phyloP scores from a whole-genome alignment of 2,329 filamentous ascomycete species.

The Alternaria sp. region DNA sequence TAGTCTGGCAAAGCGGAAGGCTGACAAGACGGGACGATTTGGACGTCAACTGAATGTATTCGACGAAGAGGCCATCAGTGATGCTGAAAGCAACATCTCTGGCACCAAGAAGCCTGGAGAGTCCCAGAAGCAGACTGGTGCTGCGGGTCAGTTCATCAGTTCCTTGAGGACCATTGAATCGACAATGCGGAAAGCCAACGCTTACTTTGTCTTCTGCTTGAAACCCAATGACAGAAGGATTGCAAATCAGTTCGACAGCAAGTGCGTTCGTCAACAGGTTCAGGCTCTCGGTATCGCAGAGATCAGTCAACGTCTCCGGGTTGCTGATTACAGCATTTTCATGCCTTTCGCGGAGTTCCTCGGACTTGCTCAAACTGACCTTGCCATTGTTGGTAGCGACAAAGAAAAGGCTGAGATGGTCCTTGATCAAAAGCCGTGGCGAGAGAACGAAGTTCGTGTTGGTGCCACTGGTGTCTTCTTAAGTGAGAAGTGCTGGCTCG shows the following conservation, averaged over 20 bases:
- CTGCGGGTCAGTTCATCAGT: conserved; percentile 89
- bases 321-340: conserved; percentile 95
- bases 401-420: conserved; percentile 89
- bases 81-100: conserved; percentile 51
- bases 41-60: conserved; percentile 50
- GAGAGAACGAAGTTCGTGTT: conserved; percentile 85
- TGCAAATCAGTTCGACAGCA: conserved; percentile 98
- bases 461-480: conserved; percentile 94
- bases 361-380: conserved; percentile 83
- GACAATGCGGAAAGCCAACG: conserved; percentile 84
- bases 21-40: conserved; percentile 61
- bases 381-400: conserved; percentile 88
- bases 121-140: conserved; percentile 73
- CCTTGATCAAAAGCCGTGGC: conserved; percentile 93
- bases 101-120: conserved; percentile 50
- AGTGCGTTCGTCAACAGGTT: conserved; percentile 92
- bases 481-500: conserved; percentile 94
- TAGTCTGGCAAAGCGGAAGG: conserved; percentile 87
- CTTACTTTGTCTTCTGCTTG: conserved; percentile 95
- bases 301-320: conserved; percentile 90
- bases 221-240: conserved; percentile 98
- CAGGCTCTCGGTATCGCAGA: conserved; percentile 97
- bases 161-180: conserved; percentile 91
- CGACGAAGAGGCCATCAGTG: conserved; percentile 59
- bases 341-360: conserved; percentile 95